Conservation (phyloP, 2,329 filamentous ascomycete genomes). For the Xylaria polymorpha region DNA sequence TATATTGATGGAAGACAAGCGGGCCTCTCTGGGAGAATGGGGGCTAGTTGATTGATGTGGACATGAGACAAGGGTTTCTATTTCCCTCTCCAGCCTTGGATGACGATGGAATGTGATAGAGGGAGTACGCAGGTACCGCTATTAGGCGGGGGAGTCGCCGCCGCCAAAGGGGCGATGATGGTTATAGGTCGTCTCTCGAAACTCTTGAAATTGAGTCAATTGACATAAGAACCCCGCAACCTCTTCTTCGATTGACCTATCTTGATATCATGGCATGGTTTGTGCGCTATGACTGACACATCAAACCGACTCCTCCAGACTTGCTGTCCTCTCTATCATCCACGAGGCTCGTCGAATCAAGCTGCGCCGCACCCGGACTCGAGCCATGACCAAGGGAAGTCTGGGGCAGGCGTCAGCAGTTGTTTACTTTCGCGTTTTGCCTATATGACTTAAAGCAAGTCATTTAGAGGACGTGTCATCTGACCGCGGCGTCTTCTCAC, state of each 20-base stretch:
- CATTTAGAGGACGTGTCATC: conserved; percentile 33
- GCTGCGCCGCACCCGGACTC: conserved; percentile 28
- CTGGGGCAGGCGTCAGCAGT: conserved; percentile 37
- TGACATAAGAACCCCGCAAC: conserved; percentile 28
- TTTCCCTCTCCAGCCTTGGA: conserved; percentile 1
- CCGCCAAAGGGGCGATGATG: conserved; percentile 21
- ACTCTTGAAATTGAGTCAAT: conserved; percentile 29
- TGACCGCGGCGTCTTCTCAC: conserved; percentile 39
- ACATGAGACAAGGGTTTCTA: conserved; percentile 27
- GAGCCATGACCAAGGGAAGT: conserved; percentile 35
- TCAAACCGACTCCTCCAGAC: conserved; percentile 26
- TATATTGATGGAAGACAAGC: conserved; percentile 22
- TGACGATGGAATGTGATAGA: conserved; percentile 26
- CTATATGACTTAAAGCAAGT: conserved; percentile 38
- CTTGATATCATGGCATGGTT: conserved; percentile 31
- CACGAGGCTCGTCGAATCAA: conserved; percentile 32
- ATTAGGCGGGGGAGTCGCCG: conserved; percentile 13
- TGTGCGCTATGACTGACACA: conserved; percentile 35
- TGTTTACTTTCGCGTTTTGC: conserved; percentile 39
- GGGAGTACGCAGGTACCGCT: conserved; percentile 19
- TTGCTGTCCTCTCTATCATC: conserved; percentile 30
- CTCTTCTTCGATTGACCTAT: conserved; percentile 30
- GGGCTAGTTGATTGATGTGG: conserved; percentile 22
- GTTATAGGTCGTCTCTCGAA: conserved; percentile 21
- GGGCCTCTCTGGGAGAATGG: conserved; percentile 21